phyloP scores from a whole-genome alignment of 2,329 filamentous ascomycete species.

The Curvularia lunata region DNA sequence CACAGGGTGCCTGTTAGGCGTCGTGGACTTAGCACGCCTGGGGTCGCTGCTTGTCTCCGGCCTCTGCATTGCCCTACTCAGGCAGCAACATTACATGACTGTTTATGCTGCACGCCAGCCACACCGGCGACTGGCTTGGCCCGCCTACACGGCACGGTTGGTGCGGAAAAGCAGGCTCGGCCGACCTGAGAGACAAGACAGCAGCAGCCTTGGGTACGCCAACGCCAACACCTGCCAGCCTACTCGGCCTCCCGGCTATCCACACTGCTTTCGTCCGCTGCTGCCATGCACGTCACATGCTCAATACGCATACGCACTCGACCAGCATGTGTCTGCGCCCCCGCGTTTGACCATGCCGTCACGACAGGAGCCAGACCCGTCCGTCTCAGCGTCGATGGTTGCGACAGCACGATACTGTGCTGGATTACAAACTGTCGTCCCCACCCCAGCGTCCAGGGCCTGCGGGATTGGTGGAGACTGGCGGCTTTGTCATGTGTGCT shows the following conservation, averaged over 20 bases:
- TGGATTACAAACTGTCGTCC: slow-evolving; percentile 16
- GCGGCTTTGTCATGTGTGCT: slow-evolving; percentile 35
- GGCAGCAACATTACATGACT: slow-evolving; percentile 2
- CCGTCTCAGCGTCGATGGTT: background rate
- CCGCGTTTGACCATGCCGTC: slow-evolving; percentile 13
- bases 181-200: slow-evolving; percentile 15
- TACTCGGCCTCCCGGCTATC: slow-evolving; percentile 22
- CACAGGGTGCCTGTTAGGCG: background rate
- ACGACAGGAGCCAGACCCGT: slow-evolving; percentile 13
- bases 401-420: too few species aligned
- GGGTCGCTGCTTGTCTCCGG: slow-evolving; percentile 2
- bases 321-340: too few species aligned
- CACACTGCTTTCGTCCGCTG: slow-evolving; percentile 16
- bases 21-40: background rate
- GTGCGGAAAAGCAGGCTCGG: slow-evolving; percentile 22
- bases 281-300: slow-evolving; percentile 7
- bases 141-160: background rate
- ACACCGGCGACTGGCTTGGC: slow-evolving; percentile 4
- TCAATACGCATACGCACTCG: background rate
- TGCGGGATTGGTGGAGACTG: slow-evolving; percentile 24
- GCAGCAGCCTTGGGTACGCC: too few species aligned
- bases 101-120: slow-evolving; percentile 2
- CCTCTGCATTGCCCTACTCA: slow-evolving; percentile 9
- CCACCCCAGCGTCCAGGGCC: slow-evolving; percentile 6
- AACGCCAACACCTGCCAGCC: slow-evolving; percentile 1